These are phyloP conservation scores for Paraphoma chrysanthemicola DNA, from an alignment of 2,329 filamentous ascomycete species.

Conservation along the genomic window DNA sequence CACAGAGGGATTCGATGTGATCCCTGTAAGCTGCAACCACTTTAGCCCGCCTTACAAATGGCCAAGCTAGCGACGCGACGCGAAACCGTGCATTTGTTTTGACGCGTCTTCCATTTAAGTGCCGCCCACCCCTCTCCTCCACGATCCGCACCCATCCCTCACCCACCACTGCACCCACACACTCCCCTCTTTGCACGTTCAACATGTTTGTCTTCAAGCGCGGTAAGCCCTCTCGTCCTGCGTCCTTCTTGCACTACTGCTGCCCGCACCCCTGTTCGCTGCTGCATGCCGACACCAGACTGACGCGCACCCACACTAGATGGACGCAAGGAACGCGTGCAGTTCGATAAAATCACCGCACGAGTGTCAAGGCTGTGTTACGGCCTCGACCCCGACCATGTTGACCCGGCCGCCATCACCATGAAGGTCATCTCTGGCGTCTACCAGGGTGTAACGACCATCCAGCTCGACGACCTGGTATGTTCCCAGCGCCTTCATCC, in stretches of 20 bases:
- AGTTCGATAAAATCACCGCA: conserved; percentile 99
- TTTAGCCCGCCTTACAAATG: conserved; percentile 26
- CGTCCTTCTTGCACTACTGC: conserved; percentile 7
- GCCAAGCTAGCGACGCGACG: conserved; percentile 23
- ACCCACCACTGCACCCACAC: conserved; percentile 34
- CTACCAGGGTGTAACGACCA: conserved; percentile 95
- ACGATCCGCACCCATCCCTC: conserved; percentile 13
- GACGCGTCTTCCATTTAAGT: conserved; percentile 42
- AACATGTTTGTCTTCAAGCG: conserved; percentile 53
- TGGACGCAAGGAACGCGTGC: conserved; percentile 98
- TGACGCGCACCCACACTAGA: conserved; percentile 62
- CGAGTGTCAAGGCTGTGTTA: conserved; percentile 98
- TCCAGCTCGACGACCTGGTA: conserved; percentile 96
- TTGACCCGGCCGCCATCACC: conserved; percentile 97
- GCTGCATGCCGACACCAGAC: conserved; percentile 29
- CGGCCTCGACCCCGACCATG: conserved; percentile 91
- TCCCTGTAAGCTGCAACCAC: conserved; percentile 24
- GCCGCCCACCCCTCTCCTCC: conserved; percentile 4
- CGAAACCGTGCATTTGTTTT: conserved; percentile 26
- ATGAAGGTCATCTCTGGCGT: conserved; percentile 99
- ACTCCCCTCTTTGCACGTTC: conserved; percentile 32
- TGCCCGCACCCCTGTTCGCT: conserved; percentile 9
- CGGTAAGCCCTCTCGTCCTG: conserved; percentile 40
- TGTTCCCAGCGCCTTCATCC: conserved; percentile 45
- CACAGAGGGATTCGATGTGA: not conserved